These are phyloP conservation scores for Botrytis fragariae DNA, from an alignment of 2,329 filamentous ascomycete genomes.

Conservation along the genomic window DNA sequence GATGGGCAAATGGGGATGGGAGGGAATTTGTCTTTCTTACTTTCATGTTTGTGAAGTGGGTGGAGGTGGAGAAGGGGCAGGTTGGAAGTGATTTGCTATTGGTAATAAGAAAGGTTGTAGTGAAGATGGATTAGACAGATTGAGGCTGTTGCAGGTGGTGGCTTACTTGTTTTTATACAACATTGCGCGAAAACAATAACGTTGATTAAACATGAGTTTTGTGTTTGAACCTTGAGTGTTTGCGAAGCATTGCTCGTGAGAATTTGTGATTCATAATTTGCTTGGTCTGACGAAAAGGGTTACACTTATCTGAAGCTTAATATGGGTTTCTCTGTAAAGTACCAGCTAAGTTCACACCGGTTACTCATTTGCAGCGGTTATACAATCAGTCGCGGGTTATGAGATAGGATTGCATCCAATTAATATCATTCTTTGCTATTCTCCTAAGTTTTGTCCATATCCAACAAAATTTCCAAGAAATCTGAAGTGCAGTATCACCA, in stretches of 20 bases:
- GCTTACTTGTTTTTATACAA: conserved; percentile 1
- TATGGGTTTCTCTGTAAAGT: background rate
- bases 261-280: background rate
- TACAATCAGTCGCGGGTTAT: background rate
- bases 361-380: no score
- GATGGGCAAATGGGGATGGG: background rate
- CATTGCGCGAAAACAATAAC: background rate
- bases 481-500: background rate
- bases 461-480: background rate
- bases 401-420: background rate
- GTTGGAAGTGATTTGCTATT: background rate
- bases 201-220: background rate
- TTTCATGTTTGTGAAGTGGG: conserved; percentile 2
- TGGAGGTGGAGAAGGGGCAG: background rate
- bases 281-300: no score
- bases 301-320: background rate
- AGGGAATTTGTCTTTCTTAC: background rate
- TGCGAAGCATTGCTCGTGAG: background rate
- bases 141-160: background rate
- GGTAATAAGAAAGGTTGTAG: background rate
- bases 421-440: no score
- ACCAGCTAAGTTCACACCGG: background rate
- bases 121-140: background rate
- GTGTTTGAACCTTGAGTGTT: background rate
- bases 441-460: background rate